These are phyloP conservation scores for Tetradesmus obliquus DNA, from an alignment of 139 green algal species.

Conservation along the genomic window DNA sequence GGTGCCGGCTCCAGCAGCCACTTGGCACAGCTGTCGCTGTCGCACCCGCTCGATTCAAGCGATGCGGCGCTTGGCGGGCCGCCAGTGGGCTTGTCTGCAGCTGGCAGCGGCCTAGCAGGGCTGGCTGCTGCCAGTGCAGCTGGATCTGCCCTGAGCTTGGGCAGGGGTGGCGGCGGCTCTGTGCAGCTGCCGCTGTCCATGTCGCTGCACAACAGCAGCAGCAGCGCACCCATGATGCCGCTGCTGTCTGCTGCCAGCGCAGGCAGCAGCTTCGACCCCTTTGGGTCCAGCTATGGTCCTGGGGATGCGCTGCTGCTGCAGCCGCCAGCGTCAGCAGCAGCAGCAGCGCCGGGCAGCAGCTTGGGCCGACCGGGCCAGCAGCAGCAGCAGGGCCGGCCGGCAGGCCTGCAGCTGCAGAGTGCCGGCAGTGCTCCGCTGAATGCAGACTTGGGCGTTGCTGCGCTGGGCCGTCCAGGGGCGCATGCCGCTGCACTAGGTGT, in stretches of 20 bases:
- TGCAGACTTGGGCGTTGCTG: background rate
- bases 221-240: background rate
- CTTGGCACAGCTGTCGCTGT: slow-evolving; percentile 23
- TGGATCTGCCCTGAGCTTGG: background rate
- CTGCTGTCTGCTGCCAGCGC: background rate
- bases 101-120: background rate
- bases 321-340: background rate
- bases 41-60: background rate
- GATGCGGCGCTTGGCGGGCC: background rate
- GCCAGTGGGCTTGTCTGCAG: background rate
- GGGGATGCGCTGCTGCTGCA: slow-evolving; percentile 28
- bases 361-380: background rate
- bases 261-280: slow-evolving; percentile 18
- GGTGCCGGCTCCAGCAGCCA: slow-evolving; percentile 30
- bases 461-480: background rate
- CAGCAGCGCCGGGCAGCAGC: background rate
- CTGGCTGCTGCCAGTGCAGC: background rate
- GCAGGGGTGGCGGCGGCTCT: background rate
- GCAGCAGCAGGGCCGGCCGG: background rate
- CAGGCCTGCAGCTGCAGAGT: slow-evolving; percentile 15
- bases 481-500: background rate
- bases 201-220: background rate
- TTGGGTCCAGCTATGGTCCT: slow-evolving; percentile 1
- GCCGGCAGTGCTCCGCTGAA: slow-evolving; percentile 19
- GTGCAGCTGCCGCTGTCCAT: background rate